These are phyloP conservation scores for Aspergillus sp. DNA, from an alignment of 2,329 filamentous ascomycete species.

Conservation along the genomic window DNA sequence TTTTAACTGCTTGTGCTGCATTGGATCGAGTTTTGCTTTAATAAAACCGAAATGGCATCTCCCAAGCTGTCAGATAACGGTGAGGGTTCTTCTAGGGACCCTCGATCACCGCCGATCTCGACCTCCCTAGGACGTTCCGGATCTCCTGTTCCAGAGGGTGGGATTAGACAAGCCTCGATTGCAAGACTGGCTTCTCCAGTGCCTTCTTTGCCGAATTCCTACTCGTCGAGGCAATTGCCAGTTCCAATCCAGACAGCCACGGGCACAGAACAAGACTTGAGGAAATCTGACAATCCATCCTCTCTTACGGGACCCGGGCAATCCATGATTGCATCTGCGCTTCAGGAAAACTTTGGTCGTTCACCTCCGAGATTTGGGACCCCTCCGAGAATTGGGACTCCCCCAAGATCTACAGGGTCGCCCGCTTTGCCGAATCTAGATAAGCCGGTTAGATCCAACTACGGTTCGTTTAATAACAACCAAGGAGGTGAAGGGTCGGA, in stretches of 20 bases:
- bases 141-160: constrained; percentile 38
- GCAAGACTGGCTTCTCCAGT: constrained; percentile 53
- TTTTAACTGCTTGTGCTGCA: too few species aligned
- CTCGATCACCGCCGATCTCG: constrained; percentile 28
- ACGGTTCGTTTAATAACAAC: constrained; percentile 78
- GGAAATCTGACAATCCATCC: constrained; percentile 54
- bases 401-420: constrained; percentile 52
- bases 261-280: constrained; percentile 56
- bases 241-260: constrained; percentile 37
- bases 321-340: constrained; percentile 82
- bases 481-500: constrained; percentile 46
- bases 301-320: constrained; percentile 72
- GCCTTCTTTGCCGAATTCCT: constrained; percentile 39
- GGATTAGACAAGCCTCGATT: constrained; percentile 49
- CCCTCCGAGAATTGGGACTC: constrained; percentile 41
- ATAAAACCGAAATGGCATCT: constrained; percentile 9
- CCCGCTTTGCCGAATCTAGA: constrained; percentile 48
- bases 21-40: too few species aligned
- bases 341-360: constrained; percentile 67
- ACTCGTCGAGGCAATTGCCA: constrained; percentile 38
- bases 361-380: constrained; percentile 38
- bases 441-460: constrained; percentile 62
- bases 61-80: constrained; percentile 30
- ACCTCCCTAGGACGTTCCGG: constrained; percentile 26
- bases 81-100: constrained; percentile 30